Evolutionary conservation across 2,329 filamentous ascomycete genomes (phyloP).

Genomic region (Aspergillus tanneri): DNA sequence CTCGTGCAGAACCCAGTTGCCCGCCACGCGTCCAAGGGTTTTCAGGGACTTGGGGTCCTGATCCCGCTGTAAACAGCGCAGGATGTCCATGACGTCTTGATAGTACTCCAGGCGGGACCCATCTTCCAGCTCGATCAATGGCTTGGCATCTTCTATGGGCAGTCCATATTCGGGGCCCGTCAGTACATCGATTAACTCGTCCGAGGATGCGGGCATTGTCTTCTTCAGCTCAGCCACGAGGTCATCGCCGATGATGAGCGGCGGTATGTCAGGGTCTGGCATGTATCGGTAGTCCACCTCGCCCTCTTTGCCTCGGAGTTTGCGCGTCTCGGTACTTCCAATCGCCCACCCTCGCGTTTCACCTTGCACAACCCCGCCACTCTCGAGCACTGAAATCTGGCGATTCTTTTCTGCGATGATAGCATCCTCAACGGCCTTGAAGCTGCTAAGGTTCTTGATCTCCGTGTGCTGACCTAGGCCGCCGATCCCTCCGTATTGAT

Average conservation of each 20-base stretch:
- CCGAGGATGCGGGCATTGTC: slow-evolving; percentile 70
- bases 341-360: slow-evolving; percentile 94
- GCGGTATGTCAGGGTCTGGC: slow-evolving; percentile 88
- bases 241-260: slow-evolving; percentile 70
- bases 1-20: slow-evolving; percentile 75
- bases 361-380: slow-evolving; percentile 70
- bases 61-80: slow-evolving; percentile 29
- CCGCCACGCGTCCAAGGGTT: slow-evolving; percentile 50
- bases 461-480: slow-evolving; percentile 84
- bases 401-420: slow-evolving; percentile 87
- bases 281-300: slow-evolving; percentile 98
- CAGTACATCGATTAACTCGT: slow-evolving; percentile 65
- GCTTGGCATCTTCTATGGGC: slow-evolving; percentile 77
- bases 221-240: slow-evolving; percentile 63
- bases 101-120: slow-evolving; percentile 82
- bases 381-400: slow-evolving; percentile 77
- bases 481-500: slow-evolving; percentile 57
- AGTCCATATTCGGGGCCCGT: slow-evolving; percentile 63
- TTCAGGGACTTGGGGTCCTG: slow-evolving; percentile 27
- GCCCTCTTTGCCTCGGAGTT: slow-evolving; percentile 87
- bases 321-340: slow-evolving; percentile 75
- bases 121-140: slow-evolving; percentile 72
- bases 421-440: slow-evolving; percentile 93
- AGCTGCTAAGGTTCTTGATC: slow-evolving; percentile 94
- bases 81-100: slow-evolving; percentile 44